Conservation (phyloP, 352 stramenopile genomes). For the Phytopythium oedochilum region DNA sequence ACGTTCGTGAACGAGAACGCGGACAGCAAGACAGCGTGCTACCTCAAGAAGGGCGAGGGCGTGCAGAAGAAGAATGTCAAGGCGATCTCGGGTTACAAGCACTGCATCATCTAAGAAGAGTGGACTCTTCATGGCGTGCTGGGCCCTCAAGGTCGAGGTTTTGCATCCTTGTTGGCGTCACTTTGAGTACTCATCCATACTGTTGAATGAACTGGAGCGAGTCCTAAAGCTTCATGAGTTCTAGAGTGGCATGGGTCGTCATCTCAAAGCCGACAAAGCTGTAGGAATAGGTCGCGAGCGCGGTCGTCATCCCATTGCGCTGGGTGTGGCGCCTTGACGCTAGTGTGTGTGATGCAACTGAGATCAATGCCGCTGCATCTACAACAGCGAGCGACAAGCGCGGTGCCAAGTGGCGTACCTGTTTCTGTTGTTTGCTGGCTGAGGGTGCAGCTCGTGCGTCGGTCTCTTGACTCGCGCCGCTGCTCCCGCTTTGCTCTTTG, state of each 20-base stretch:
- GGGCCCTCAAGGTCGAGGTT: too few relatives aligned
- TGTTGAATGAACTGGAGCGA: too few relatives aligned
- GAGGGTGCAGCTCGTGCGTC: background rate
- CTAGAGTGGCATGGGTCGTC: background rate
- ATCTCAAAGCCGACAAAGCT: conserved; percentile 42
- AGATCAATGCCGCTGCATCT: too few relatives aligned
- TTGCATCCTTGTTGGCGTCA: background rate
- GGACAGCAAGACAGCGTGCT: conserved; percentile 48
- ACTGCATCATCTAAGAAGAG: background rate
- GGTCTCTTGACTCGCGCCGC: background rate
- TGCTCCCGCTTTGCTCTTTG: background rate
- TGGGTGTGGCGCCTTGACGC: background rate
- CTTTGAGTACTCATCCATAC: too few relatives aligned
- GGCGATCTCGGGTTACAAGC: conserved; percentile 24
- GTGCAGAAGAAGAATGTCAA: conserved; percentile 16
- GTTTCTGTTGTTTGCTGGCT: too few relatives aligned
- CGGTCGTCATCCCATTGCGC: conserved; percentile 53
- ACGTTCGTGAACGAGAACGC: conserved; percentile 59
- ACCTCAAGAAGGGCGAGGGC: conserved; percentile 35
- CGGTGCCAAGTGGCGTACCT: background rate
- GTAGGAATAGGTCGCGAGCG: conserved; percentile 54
- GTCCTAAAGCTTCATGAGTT: too few relatives aligned
- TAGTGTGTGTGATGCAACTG: conserved; percentile 5
- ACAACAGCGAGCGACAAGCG: background rate
- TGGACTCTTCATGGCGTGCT: too few relatives aligned